These are phyloP conservation scores for Pleomassaria siparia DNA, from an alignment of 2,329 filamentous ascomycete species.

Conservation along the genomic window DNA sequence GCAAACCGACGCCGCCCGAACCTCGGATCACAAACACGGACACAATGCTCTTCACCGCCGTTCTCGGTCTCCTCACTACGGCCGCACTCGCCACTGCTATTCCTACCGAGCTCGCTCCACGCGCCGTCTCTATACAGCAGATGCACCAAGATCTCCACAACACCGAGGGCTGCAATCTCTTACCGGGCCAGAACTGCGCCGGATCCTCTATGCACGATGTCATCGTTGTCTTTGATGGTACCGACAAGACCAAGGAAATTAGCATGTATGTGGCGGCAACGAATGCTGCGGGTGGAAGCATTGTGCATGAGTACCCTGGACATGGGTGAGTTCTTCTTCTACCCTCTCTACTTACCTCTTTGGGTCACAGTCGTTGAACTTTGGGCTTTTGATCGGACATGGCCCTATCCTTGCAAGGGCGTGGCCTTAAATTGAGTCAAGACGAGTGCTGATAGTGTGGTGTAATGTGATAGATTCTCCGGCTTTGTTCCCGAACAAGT, in stretches of 20 bases:
- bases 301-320: constrained; percentile 9
- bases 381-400: too few species aligned
- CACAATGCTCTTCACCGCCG: constrained; percentile 9
- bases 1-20: not conserved
- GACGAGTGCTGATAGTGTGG: not conserved
- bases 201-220: constrained; percentile 16
- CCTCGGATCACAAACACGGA: not conserved
- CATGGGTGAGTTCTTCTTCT: constrained; percentile 22
- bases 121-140: constrained; percentile 1
- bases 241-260: constrained; percentile 4
- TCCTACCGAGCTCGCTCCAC: not conserved
- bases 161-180: constrained; percentile 12
- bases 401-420: too few species aligned
- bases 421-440: too few species aligned
- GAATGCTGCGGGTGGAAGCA: constrained; percentile 12
- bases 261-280: constrained; percentile 13
- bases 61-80: not conserved
- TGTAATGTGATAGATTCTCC: constrained; percentile 12
- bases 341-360: not conserved
- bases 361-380: not conserved
- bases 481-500: constrained; percentile 17
- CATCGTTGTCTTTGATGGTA: constrained; percentile 16
- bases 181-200: constrained; percentile 13
- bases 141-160: not conserved
- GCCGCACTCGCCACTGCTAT: constrained; percentile 1